These are phyloP conservation scores for Raphanus sativus DNA, from an alignment of 345 rosid species.

Conservation along the genomic window DNA sequence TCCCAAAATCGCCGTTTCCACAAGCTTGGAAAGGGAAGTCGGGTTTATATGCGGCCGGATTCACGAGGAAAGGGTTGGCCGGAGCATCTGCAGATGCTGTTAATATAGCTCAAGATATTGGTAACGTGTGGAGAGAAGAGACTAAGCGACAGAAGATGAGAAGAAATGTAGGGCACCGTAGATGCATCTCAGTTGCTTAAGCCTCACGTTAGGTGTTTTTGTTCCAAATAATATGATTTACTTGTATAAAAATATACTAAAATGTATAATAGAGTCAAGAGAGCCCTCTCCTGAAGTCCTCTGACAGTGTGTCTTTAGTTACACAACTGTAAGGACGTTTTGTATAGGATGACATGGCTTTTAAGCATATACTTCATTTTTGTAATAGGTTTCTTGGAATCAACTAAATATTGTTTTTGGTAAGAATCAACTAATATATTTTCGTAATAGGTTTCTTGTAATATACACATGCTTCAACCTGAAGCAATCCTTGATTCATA, in stretches of 20 bases:
- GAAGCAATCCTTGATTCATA: not conserved
- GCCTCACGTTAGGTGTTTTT: conserved; percentile 7
- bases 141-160: conserved; percentile 59
- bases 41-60: conserved; percentile 90
- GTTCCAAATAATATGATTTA: not conserved
- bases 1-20: conserved; percentile 60
- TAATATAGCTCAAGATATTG: conserved; percentile 71
- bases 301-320: conserved; percentile 23
- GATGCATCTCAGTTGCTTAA: conserved; percentile 59
- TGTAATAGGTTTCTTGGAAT: not conserved
- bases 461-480: not conserved
- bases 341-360: conserved; percentile 60
- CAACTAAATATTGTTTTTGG: too few species aligned
- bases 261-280: conserved; percentile 14
- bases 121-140: conserved; percentile 74
- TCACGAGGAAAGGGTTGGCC: conserved; percentile 77
- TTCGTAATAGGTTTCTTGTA: too few species aligned
- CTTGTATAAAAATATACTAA: not conserved
- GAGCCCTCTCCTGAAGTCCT: conserved; percentile 61
- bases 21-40: conserved; percentile 80
- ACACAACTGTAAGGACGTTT: conserved; percentile 45
- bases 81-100: conserved; percentile 81
- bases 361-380: not conserved
- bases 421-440: too few species aligned
- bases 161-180: conserved; percentile 53